These are phyloP conservation scores for Crinitomyces ghanaensis DNA, from an alignment of 805 yeast genomes.

Conservation along the genomic window DNA sequence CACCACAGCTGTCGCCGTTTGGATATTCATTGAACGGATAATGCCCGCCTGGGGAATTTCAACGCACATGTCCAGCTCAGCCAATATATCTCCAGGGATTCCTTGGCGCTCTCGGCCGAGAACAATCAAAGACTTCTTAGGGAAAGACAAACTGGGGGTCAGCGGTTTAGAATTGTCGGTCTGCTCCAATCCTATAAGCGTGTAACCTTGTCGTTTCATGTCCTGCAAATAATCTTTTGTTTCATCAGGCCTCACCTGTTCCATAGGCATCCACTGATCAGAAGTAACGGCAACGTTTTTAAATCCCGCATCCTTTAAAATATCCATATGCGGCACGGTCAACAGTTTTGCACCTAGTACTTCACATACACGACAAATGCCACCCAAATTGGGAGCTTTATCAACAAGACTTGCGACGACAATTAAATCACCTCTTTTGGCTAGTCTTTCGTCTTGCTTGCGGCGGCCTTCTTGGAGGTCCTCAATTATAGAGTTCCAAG, in stretches of 20 bases:
- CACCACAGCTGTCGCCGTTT: constrained; percentile 89
- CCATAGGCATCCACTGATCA: constrained; percentile 91
- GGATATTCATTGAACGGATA: constrained; percentile 90
- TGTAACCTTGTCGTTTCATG: constrained; percentile 67
- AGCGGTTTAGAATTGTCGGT: constrained; percentile 79
- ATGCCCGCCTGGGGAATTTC: constrained; percentile 91
- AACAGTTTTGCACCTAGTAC: constrained; percentile 80
- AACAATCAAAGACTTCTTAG: constrained; percentile 63
- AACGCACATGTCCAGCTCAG: constrained; percentile 74
- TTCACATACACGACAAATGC: constrained; percentile 85
- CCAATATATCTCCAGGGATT: constrained; percentile 72
- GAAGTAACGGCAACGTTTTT: constrained; percentile 89
- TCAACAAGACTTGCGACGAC: constrained; percentile 89
- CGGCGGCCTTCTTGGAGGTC: constrained; percentile 27
- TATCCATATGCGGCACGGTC: constrained; percentile 60
- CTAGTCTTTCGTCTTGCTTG: constrained; percentile 25
- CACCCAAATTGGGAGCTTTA: constrained; percentile 87
- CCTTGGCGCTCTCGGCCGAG: constrained; percentile 88
- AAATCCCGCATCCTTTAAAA: constrained; percentile 57
- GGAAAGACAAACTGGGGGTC: constrained; percentile 54
- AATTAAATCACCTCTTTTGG: constrained; percentile 67
- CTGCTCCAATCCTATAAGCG: constrained; percentile 83
- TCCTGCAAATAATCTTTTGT: constrained; percentile 45
- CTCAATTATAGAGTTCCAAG: constrained; percentile 67
- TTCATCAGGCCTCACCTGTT: constrained; percentile 51